phyloP scores from a whole-genome alignment of 129 eudicot genomes.

The Scalesia atractyloides region DNA sequence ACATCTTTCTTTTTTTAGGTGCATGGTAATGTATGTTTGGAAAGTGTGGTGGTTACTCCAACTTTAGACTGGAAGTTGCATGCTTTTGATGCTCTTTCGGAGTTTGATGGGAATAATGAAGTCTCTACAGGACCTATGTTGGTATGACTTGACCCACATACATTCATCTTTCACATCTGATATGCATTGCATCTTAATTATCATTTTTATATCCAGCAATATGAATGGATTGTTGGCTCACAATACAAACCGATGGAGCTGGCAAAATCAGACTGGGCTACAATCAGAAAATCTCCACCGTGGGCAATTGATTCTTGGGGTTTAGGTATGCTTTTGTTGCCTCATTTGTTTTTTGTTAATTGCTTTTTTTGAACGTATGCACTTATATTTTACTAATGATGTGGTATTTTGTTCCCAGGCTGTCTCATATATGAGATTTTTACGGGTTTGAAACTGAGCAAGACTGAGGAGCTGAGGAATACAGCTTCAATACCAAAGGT shows the following conservation, averaged over 20 bases:
- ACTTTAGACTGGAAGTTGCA: constrained; percentile 98
- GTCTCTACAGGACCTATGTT: constrained; percentile 86
- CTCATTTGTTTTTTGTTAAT: background rate
- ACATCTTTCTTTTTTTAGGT: constrained; percentile 47
- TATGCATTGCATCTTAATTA: constrained; percentile 3
- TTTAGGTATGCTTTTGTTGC: constrained; percentile 60
- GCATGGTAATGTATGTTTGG: constrained; percentile 96
- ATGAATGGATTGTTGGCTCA: constrained; percentile 89
- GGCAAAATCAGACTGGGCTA: constrained; percentile 82
- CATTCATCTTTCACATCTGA: constrained; percentile 18
- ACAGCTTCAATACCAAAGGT: constrained; percentile 95
- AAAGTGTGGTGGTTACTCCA: constrained; percentile 96
- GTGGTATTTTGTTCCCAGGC: constrained; percentile 48
- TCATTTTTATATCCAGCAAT: constrained; percentile 64
- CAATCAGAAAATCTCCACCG: constrained; percentile 85
- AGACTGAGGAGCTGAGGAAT: constrained; percentile 91
- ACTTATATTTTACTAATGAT: constrained; percentile 17
- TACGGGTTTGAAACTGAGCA: constrained; percentile 69
- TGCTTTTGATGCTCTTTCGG: constrained; percentile 96
- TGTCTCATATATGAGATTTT: constrained; percentile 95
- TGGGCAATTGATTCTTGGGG: constrained; percentile 99
- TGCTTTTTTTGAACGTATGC: constrained; percentile 6
- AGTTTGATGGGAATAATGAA: constrained; percentile 83
- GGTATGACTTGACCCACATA: constrained; percentile 41
- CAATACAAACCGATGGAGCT: constrained; percentile 98